A percentile compares a stretch with the other conserved stretches of the same genome.
Evolutionary conservation across 306 rosid species (phyloP).

Genomic region (Medicago ruthenica): DNA sequence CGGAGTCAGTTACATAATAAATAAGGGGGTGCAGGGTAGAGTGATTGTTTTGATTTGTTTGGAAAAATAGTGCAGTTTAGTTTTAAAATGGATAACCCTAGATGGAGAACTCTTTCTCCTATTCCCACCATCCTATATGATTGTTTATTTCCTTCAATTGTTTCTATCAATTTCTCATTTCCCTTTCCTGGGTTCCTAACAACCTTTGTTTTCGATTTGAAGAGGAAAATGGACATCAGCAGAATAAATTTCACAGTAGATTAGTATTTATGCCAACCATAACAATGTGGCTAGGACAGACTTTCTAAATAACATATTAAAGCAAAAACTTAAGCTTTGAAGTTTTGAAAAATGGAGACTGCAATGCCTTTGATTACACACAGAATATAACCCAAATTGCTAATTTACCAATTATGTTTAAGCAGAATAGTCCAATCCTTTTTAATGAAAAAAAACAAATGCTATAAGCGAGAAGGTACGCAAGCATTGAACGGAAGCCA

Average conservation of each 20-base stretch:
- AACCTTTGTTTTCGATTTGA: conserved; percentile 14
- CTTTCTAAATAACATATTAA: not conserved
- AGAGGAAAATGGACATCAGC: conserved; percentile 17
- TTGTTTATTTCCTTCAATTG: conserved; percentile 12
- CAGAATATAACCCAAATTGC: conserved; percentile 14
- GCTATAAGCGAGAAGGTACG: conserved; percentile 30
- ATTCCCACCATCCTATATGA: not conserved
- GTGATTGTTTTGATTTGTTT: conserved; percentile 1
- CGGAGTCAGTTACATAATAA: not conserved
- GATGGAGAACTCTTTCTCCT: not conserved
- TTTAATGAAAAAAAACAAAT: conserved; percentile 1
- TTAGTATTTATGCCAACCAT: conserved; percentile 12
- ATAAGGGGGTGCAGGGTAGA: not conserved
- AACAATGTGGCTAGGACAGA: not conserved
- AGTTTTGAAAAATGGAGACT: conserved; percentile 24
- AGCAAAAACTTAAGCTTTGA: conserved; percentile 19
- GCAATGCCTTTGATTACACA: conserved; percentile 16
- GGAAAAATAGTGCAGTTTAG: not conserved
- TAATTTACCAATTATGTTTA: conserved; percentile 24
- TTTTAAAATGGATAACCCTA: conserved; percentile 8
- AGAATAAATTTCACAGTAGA: not conserved
- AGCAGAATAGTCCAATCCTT: conserved; percentile 17
- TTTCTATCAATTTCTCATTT: conserved; percentile 12
- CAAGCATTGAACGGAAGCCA: conserved; percentile 36
- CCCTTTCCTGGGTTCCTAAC: not conserved